phyloP scores from a whole-genome alignment of 2,329 filamentous ascomycete genomes.

The Botrytis fabae region DNA sequence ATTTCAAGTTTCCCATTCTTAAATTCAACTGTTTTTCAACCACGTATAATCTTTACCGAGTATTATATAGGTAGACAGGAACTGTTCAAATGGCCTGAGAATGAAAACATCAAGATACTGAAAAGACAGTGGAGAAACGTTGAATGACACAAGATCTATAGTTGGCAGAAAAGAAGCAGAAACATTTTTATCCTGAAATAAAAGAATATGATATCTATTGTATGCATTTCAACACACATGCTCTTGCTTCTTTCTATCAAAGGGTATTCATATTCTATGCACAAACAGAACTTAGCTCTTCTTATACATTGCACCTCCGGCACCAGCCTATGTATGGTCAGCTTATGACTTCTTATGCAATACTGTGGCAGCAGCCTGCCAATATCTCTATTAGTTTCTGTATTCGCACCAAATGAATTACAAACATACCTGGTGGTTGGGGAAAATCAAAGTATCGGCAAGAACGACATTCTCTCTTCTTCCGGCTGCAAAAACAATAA shows the following conservation, averaged over 20 bases:
- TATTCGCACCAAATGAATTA: conserved; percentile 28
- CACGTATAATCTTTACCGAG: too few relatives aligned
- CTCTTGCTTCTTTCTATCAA: not conserved
- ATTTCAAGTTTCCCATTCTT: too few relatives aligned
- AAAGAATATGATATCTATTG: not conserved
- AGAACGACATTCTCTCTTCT: conserved; percentile 88
- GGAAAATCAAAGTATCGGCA: conserved; percentile 83
- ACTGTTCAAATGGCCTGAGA: too few relatives aligned
- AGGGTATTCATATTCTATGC: not conserved
- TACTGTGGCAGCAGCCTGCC: conserved; percentile 45
- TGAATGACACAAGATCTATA: too few relatives aligned
- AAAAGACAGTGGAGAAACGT: too few relatives aligned
- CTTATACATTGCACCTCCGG: conserved; percentile 39
- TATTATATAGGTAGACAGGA: too few relatives aligned
- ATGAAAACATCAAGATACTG: too few relatives aligned
- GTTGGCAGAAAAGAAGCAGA: not conserved
- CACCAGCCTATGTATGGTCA: conserved; percentile 38
- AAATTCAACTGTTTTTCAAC: too few relatives aligned
- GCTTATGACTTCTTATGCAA: conserved; percentile 46
- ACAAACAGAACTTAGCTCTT: conserved; percentile 22
- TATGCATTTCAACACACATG: not conserved
- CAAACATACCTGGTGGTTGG: conserved; percentile 76
- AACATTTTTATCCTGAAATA: not conserved
- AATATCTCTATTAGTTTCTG: not conserved
- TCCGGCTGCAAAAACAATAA: conserved; percentile 81